These are phyloP conservation scores for Saksenaea oblongispora DNA, from an alignment of 371 early-diverging fungal species.

Conservation along the genomic window DNA sequence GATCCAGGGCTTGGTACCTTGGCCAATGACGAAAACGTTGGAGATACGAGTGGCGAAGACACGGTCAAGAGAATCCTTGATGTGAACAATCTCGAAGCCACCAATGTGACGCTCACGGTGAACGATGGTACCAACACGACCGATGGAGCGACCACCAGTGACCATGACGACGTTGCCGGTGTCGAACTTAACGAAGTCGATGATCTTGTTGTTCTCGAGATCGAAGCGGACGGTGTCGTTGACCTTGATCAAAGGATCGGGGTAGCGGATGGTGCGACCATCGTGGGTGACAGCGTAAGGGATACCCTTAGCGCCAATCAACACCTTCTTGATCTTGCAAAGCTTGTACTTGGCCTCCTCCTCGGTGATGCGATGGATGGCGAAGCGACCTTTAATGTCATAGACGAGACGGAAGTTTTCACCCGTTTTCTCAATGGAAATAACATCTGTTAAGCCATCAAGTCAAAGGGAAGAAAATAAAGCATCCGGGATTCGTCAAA, in stretches of 20 bases:
- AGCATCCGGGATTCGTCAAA: constrained; percentile 55
- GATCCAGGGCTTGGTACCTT: constrained; percentile 76
- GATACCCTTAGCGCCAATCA: constrained; percentile 91
- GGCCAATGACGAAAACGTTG: constrained; percentile 95
- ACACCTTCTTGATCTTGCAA: constrained; percentile 95
- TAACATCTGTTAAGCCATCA: constrained; percentile 71
- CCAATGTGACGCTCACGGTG: constrained; percentile 98
- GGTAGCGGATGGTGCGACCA: constrained; percentile 99
- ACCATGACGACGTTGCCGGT: constrained; percentile 95
- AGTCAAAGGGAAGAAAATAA: constrained; percentile 29
- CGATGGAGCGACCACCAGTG: constrained; percentile 99
- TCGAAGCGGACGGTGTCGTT: constrained; percentile 99
- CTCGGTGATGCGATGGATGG: constrained; percentile 97
- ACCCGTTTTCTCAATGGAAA: constrained; percentile 98
- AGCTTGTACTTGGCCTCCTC: constrained; percentile 99
- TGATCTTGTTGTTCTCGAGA: constrained; percentile 91
- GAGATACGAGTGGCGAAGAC: constrained; percentile 89
- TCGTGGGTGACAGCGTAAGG: constrained; percentile 99
- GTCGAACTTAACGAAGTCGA: constrained; percentile 95
- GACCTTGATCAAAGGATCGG: constrained; percentile 98
- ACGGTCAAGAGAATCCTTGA: constrained; percentile 90
- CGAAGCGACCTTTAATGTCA: constrained; percentile 99
- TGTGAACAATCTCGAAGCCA: constrained; percentile 95
- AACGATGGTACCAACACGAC: constrained; percentile 98
- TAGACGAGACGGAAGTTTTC: constrained; percentile 99